phyloP scores from a whole-genome alignment of 2,329 filamentous ascomycete species.

The Neophaeococcomyces aloes region DNA sequence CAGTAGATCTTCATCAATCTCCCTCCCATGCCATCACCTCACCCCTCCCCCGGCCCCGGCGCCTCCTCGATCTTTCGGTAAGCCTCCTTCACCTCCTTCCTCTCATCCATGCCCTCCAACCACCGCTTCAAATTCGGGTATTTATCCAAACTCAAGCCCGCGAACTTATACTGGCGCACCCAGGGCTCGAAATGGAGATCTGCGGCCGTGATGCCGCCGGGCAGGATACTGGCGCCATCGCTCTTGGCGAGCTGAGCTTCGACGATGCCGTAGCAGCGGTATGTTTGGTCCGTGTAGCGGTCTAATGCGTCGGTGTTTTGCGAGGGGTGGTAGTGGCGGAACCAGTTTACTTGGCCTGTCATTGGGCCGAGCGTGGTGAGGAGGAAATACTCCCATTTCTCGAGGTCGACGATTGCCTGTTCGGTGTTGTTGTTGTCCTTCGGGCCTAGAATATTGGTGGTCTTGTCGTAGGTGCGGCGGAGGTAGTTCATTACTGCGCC shows the following conservation, averaged over 20 bases:
- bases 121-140: slow-evolving; percentile 33
- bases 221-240: slow-evolving; percentile 29
- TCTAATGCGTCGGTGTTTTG: slow-evolving; percentile 35
- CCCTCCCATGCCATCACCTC: no score
- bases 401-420: slow-evolving; percentile 35
- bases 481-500: slow-evolving; percentile 32
- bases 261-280: slow-evolving; percentile 34
- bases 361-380: slow-evolving; percentile 34
- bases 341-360: slow-evolving; percentile 34
- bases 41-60: neutral
- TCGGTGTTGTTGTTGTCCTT: slow-evolving; percentile 24
- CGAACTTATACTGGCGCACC: slow-evolving; percentile 30
- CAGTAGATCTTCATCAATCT: no score
- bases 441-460: slow-evolving; percentile 31
- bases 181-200: slow-evolving; percentile 36
- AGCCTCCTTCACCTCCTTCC: slow-evolving; percentile 32
- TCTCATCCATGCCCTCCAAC: slow-evolving; percentile 27
- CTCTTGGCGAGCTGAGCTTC: slow-evolving; percentile 33
- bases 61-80: slow-evolving; percentile 27
- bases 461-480: slow-evolving; percentile 32
- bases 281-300: slow-evolving; percentile 31
- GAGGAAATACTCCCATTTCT: slow-evolving; percentile 39
- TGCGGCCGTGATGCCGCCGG: slow-evolving; percentile 29
- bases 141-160: slow-evolving; percentile 30
- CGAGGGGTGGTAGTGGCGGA: slow-evolving; percentile 30